These are phyloP conservation scores for Marasmius tenuissimus DNA, from an alignment of 1,284 basidiomycete genomes.

Conservation along the genomic window DNA sequence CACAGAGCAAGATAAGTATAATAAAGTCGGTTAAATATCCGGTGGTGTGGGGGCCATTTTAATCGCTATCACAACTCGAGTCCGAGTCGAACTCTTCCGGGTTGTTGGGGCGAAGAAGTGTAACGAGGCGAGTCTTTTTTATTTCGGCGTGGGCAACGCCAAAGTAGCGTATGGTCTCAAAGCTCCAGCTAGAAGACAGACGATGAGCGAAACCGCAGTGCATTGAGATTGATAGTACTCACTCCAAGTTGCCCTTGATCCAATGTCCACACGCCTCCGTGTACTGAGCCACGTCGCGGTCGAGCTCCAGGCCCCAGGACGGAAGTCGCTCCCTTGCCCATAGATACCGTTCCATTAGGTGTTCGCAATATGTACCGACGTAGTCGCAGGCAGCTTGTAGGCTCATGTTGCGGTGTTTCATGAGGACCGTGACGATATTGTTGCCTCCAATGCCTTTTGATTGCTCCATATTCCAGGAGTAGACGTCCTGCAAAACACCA, in stretches of 20 bases:
- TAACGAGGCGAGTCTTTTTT: slow-evolving; percentile 45
- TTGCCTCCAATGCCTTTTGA: slow-evolving; percentile 65
- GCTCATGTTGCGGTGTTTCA: slow-evolving; percentile 49
- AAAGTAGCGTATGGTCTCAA: slow-evolving; percentile 60
- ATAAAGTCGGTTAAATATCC: background rate
- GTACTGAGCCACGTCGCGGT: slow-evolving; percentile 47
- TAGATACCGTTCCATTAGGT: slow-evolving; percentile 50
- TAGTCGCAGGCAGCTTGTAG: slow-evolving; percentile 62
- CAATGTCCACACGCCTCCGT: slow-evolving; percentile 49
- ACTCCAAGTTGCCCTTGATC: slow-evolving; percentile 50
- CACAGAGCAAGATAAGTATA: background rate
- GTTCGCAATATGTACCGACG: slow-evolving; percentile 51
- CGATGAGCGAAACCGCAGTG: slow-evolving; percentile 13
- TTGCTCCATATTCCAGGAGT: slow-evolving; percentile 75
- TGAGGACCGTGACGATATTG: slow-evolving; percentile 68
- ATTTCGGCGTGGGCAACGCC: slow-evolving; percentile 46
- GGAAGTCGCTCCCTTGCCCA: slow-evolving; percentile 44
- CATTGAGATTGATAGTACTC: slow-evolving; percentile 19
- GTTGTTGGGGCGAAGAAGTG: slow-evolving; percentile 33
- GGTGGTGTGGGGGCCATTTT: background rate
- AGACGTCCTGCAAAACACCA: slow-evolving; percentile 51
- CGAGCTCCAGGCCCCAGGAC: slow-evolving; percentile 47
- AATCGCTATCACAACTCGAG: slow-evolving; percentile 9
- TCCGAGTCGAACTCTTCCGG: slow-evolving; percentile 5
- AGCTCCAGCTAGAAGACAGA: slow-evolving; percentile 48